phyloP scores from a whole-genome alignment of 805 yeast genomes.

The Kodamaea laetipori region DNA sequence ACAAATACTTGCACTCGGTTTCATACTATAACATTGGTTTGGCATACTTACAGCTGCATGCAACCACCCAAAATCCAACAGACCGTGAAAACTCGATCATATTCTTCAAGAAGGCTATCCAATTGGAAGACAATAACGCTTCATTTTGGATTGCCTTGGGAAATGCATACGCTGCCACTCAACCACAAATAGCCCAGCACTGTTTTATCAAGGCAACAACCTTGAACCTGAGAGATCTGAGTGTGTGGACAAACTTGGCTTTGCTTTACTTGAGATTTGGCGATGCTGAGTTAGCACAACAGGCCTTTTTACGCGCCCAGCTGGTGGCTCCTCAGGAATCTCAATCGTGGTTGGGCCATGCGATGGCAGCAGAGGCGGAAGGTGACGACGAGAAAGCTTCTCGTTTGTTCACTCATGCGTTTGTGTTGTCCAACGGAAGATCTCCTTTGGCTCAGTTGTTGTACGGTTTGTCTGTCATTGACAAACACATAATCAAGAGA shows the following conservation, averaged over 20 bases:
- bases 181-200: slow-evolving; percentile 83
- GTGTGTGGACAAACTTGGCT: slow-evolving; percentile 81
- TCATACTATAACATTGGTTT: slow-evolving; percentile 71
- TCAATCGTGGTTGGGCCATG: slow-evolving; percentile 85
- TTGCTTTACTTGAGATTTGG: slow-evolving; percentile 67
- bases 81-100: slow-evolving; percentile 56
- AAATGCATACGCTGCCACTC: slow-evolving; percentile 62
- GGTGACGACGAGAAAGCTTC: slow-evolving; percentile 56
- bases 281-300: slow-evolving; percentile 71
- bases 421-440: slow-evolving; percentile 71
- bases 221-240: slow-evolving; percentile 65
- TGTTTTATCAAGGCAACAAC: slow-evolving; percentile 83
- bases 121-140: slow-evolving; percentile 66
- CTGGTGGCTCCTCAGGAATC: slow-evolving; percentile 78
- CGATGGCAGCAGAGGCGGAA: slow-evolving; percentile 55
- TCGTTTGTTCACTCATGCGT: slow-evolving; percentile 74
- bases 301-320: slow-evolving; percentile 72
- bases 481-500: slow-evolving; percentile 43
- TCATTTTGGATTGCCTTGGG: slow-evolving; percentile 86
- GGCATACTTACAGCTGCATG: slow-evolving; percentile 52
- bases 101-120: slow-evolving; percentile 66
- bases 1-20: slow-evolving; percentile 57
- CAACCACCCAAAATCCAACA: slow-evolving; percentile 12
- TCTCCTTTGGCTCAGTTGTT: slow-evolving; percentile 69
- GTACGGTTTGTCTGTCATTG: slow-evolving; percentile 62